Conservation (phyloP, 148 eudicot species). For the Spergularia marina region DNA sequence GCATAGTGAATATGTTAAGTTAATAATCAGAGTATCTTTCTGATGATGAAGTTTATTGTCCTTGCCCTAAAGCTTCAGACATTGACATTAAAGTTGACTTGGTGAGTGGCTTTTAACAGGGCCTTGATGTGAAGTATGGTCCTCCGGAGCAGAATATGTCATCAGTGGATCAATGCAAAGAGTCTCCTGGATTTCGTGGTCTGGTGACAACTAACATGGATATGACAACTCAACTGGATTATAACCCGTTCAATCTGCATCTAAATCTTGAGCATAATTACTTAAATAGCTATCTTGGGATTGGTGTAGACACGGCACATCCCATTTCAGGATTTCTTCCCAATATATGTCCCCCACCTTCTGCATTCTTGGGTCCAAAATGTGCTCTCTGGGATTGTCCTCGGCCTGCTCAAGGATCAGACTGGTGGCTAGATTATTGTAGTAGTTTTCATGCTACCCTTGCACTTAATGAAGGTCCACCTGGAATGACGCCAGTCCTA, state of each 20-base stretch:
- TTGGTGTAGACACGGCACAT: slow-evolving; percentile 37
- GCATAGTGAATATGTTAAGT: too few relatives aligned
- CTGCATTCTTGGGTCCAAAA: slow-evolving; percentile 93
- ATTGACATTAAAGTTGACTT: slow-evolving; percentile 13
- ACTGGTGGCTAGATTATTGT: slow-evolving; percentile 85
- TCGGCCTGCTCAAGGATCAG: slow-evolving; percentile 81
- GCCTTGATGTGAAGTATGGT: slow-evolving; percentile 44
- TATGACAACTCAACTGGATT: slow-evolving; percentile 52
- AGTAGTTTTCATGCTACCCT: slow-evolving; percentile 72
- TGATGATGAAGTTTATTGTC: not conserved
- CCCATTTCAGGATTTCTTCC: slow-evolving; percentile 55
- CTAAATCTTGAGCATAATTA: slow-evolving; percentile 50
- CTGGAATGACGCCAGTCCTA: slow-evolving; percentile 80
- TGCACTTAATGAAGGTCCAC: slow-evolving; percentile 85
- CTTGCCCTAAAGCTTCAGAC: not conserved
- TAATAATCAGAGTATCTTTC: not conserved
- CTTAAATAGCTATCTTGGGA: slow-evolving; percentile 47
- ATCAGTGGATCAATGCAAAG: slow-evolving; percentile 50
- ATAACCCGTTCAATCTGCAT: slow-evolving; percentile 53
- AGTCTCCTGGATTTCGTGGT: slow-evolving; percentile 43
- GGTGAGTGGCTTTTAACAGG: slow-evolving; percentile 40
- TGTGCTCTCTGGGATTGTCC: slow-evolving; percentile 99
- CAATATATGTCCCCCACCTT: slow-evolving; percentile 70
- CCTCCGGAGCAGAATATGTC: slow-evolving; percentile 49
- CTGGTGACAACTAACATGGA: slow-evolving; percentile 41